Evolutionary conservation across 441 rosid genomes (phyloP).

Genomic region (Melastoma candidum): DNA sequence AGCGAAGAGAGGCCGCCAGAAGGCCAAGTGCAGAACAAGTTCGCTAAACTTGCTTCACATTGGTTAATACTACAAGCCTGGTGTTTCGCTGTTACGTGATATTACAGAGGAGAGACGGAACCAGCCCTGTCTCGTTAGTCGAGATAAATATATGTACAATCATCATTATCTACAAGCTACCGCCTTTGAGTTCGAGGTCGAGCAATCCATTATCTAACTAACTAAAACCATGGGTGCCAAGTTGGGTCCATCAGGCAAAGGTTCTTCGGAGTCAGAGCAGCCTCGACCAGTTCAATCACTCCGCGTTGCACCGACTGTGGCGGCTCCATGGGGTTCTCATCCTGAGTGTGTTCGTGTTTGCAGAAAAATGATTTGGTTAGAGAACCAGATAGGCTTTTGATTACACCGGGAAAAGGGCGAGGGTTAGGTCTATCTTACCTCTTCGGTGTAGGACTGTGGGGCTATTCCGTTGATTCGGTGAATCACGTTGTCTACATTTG

Average conservation of each 20-base stretch:
- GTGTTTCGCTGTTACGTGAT: too few relatives aligned
- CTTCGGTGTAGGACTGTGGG: constrained; percentile 72
- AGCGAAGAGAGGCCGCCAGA: too few relatives aligned
- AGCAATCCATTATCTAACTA: too few relatives aligned
- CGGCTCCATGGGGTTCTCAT: constrained; percentile 67
- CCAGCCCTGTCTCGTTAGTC: too few relatives aligned
- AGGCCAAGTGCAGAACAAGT: too few relatives aligned
- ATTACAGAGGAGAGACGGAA: too few relatives aligned
- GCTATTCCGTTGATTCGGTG: constrained; percentile 67
- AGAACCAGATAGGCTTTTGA: not conserved
- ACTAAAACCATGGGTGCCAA: constrained; percentile 99
- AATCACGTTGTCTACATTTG: constrained; percentile 78
- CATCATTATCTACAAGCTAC: too few relatives aligned
- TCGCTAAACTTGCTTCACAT: too few relatives aligned
- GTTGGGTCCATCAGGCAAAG: constrained; percentile 99
- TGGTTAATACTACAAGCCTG: too few relatives aligned
- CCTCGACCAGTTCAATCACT: constrained; percentile 73
- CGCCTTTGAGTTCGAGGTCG: too few relatives aligned
- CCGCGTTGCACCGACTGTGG: constrained; percentile 93
- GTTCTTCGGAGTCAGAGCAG: constrained; percentile 78
- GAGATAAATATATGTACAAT: too few relatives aligned
- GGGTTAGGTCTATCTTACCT: constrained; percentile 25
- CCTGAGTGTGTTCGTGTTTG: constrained; percentile 30
- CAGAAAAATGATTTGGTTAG: not conserved
- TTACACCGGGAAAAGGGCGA: not conserved